Base-by-base conservation (phyloP, 1,139 yeast species). In the Nakaseomyces delphensis region DNA sequence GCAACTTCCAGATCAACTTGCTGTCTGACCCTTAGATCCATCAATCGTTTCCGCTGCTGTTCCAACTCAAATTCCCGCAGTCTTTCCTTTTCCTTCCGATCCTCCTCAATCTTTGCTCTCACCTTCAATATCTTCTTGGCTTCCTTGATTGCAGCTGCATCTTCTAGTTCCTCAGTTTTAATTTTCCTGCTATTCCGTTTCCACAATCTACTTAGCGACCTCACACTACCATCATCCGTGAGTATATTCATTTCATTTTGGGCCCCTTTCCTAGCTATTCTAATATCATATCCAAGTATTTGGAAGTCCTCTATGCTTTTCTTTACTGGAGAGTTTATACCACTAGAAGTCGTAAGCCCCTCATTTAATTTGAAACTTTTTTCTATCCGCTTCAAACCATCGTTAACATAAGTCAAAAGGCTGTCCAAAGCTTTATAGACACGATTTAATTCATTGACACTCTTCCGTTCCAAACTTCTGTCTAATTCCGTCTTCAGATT, bases 201-300 rank as follows among this genome's bases (percentile, higher is more conserved):
- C 49, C 47, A 45, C 18, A 48, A 39, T 28, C 44, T 46, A 2
- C 48, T 20, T 25, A 45, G 28, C 11, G 37, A 33, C 18, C 37
- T 33, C 18, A 15, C 37, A 21, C 18, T 33, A 3, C 28, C 28
- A 21, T 20, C 37, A 9, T 33, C 27, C 25, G 20, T 21, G n/a
- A 11, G 16, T 20, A 20, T 11, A 33, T 21, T 33, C 18, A 33
- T 20, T 16, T 9, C 18, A 11, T 20, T 20, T 21, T 33, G 37
- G n/a, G 47, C 42, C 38, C 44, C 43, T 18, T 48, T 46, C 31
- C 55, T 45, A 10, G 47, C 42, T n/a, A 47, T 39, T 39, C 58
- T 57, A 8, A 59, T 54, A 36, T 59, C 61, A 35, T 52, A 53
- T 11, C 52, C 60, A 2, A 59, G 41, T 11, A 59, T 49, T 27